Percentiles rank a stretch among this genome's conserved stretches.
Conservation (phyloP, 208 protist species). For the Crithidia sp. region DNA sequence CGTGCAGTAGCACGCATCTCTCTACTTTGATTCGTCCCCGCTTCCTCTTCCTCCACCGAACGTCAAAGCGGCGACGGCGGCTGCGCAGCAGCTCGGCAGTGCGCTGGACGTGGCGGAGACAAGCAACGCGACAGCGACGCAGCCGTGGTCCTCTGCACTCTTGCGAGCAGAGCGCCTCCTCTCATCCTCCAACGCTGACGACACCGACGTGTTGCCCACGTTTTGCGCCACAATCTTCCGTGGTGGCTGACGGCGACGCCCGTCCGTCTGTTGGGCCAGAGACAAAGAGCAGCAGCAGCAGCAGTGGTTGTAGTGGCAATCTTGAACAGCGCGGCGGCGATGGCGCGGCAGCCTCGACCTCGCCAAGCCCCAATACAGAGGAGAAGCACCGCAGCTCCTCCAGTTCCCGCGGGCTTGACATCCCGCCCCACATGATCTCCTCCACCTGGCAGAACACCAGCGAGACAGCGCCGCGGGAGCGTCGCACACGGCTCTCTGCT, state of each 20-base stretch:
- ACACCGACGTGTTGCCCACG: not conserved
- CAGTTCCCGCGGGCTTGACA: not conserved
- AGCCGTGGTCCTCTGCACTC: slow-evolving; percentile 29
- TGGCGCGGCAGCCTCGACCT: not conserved
- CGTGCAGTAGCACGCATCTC: too few relatives aligned
- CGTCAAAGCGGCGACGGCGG: not conserved
- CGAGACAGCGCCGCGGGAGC: not conserved
- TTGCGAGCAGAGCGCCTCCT: slow-evolving; percentile 24
- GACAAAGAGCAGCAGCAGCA: not conserved
- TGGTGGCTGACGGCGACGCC: not conserved
- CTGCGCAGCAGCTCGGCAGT: not conserved
- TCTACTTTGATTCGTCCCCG: not conserved
- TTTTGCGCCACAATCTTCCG: not conserved
- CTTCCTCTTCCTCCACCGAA: too few relatives aligned
- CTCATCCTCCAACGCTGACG: not conserved
- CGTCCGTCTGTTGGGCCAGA: not conserved
- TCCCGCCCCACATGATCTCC: not conserved
- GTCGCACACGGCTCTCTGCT: not conserved
- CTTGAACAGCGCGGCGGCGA: too few relatives aligned
- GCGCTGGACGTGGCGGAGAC: not conserved
- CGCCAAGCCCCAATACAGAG: not conserved
- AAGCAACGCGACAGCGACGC: slow-evolving; percentile 18
- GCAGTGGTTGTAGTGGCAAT: not conserved
- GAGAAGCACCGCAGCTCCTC: slow-evolving; percentile 9
- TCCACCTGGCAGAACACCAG: slow-evolving; percentile 3